These are phyloP conservation scores for Penicillium dipodomyicola DNA, from an alignment of 495 filamentous ascomycete genomes.

Conservation along the genomic window DNA sequence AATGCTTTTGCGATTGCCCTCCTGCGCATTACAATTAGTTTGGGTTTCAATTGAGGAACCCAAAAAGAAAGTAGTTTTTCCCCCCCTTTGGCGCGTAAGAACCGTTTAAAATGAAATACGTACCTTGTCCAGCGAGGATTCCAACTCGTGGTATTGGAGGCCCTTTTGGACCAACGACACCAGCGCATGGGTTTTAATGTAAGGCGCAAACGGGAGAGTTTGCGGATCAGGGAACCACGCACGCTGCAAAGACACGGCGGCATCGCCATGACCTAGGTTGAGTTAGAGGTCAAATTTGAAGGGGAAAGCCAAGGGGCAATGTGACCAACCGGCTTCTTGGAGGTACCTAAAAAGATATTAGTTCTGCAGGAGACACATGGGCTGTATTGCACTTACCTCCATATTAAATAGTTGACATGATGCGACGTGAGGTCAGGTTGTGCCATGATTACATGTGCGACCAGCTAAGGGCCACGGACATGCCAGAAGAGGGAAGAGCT, in stretches of 20 bases:
- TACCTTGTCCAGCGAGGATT: conserved; percentile 61
- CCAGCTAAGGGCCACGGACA: conserved; percentile 38
- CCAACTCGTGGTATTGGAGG: conserved; percentile 68
- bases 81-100: conserved; percentile 3
- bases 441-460: conserved; percentile 52
- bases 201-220: conserved; percentile 69
- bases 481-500: conserved; percentile 35
- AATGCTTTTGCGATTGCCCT: conserved; percentile 40
- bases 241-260: conserved; percentile 76
- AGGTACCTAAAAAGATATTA: conserved; percentile 62
- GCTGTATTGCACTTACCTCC: conserved; percentile 69
- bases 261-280: conserved; percentile 56
- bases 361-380: conserved; percentile 28
- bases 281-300: conserved; percentile 15
- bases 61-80: conserved; percentile 1
- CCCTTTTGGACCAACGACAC: conserved; percentile 75
- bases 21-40: conserved; percentile 32
- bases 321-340: conserved; percentile 78
- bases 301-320: conserved; percentile 16
- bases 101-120: conserved; percentile 17
- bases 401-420: conserved; percentile 97
- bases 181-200: conserved; percentile 73
- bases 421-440: conserved; percentile 71
- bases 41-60: not conserved
- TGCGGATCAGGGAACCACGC: conserved; percentile 76